Base-by-base conservation (phyloP, 139 green algal species). In the Chlorella vulgaris region DNA sequence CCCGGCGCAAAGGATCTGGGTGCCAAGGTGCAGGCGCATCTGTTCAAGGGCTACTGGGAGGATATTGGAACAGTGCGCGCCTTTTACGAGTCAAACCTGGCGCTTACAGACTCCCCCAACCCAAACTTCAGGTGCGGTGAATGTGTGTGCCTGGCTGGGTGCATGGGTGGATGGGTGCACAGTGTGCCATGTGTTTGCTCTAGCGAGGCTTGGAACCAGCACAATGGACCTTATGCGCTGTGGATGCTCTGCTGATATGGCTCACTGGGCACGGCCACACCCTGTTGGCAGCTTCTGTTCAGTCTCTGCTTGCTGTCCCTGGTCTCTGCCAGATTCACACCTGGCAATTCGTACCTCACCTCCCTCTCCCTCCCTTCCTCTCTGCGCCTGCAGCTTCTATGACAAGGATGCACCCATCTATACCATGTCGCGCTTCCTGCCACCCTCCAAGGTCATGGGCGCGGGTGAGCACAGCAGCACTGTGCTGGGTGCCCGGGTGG, bases 81-180 rank as follows among this genome's bases (percentile, higher is more conserved):
- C 40, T 99, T 99, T 87, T 99, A 98, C 91, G 90, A 98, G 55
- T 83, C 96, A 75, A 99, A 99, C 92, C 91, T 99, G 70, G 87
- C 86, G 8, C 91, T 99, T 68, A 96, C 92, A 33, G 88, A 98
- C 79, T 88, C 90, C n/a, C 80, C 85, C 60, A 93, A 90, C 66
- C 91, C 94, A 55, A 86, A 94, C 67, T 98, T 98, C 89, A 94
- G 84, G 92, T 93, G 61, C 24, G 73, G 15, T n/a, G n/a, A n/a
- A n/a, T n/a, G n/a, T n/a, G n/a, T n/a, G n/a, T n/a, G n/a, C n/a
- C n/a, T n/a, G 51, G 36, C 43, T 10, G 31, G 43, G n/a, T 43
- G 29, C 26, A 5, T 39, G 8, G 13, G 26, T 51, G 28, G 24
- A 33, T 4, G 35, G 33, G 33, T n/a, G 33, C 28, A 39, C 10